Evolutionary conservation across 1,284 basidiomycete genomes (phyloP).

Genomic region (Amylostereum chailletii): DNA sequence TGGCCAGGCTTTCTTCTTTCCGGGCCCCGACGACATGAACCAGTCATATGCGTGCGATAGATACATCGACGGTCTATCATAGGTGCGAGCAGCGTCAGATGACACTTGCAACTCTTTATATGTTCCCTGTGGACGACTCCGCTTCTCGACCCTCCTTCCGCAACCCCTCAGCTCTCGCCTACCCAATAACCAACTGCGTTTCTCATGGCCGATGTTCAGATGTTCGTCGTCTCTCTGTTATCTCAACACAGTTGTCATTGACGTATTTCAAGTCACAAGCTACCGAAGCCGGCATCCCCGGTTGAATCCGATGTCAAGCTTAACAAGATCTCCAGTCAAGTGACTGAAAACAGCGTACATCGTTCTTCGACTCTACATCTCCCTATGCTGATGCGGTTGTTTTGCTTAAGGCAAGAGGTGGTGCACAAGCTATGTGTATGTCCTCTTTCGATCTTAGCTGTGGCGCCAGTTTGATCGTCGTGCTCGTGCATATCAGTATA

Average conservation of each 20-base stretch:
- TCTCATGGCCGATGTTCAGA: constrained; percentile 39
- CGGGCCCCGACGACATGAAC: too few species aligned
- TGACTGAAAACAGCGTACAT: constrained; percentile 65
- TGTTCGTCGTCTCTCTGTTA: constrained; percentile 28
- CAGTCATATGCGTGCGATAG: too few species aligned
- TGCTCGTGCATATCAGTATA: constrained; percentile 42
- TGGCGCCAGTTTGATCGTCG: constrained; percentile 1
- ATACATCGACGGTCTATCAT: not conserved
- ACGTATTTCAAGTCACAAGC: constrained; percentile 26
- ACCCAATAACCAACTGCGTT: not conserved
- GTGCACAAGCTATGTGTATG: constrained; percentile 78
- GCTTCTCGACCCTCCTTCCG: not conserved
- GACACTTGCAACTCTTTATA: not conserved
- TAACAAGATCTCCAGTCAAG: constrained; percentile 61
- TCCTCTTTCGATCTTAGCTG: constrained; percentile 6
- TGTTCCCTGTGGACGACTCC: not conserved
- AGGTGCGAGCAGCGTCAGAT: not conserved
- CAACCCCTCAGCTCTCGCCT: not conserved
- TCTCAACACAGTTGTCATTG: constrained; percentile 3
- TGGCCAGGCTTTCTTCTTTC: too few species aligned
- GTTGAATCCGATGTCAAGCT: constrained; percentile 37
- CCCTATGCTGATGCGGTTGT: not conserved
- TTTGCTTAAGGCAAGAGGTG: constrained; percentile 42
- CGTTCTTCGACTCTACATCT: not conserved
- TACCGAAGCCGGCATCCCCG: constrained; percentile 31